Conservation (phyloP, 2,329 filamentous ascomycete genomes). For the Monosporascus sp. region DNA sequence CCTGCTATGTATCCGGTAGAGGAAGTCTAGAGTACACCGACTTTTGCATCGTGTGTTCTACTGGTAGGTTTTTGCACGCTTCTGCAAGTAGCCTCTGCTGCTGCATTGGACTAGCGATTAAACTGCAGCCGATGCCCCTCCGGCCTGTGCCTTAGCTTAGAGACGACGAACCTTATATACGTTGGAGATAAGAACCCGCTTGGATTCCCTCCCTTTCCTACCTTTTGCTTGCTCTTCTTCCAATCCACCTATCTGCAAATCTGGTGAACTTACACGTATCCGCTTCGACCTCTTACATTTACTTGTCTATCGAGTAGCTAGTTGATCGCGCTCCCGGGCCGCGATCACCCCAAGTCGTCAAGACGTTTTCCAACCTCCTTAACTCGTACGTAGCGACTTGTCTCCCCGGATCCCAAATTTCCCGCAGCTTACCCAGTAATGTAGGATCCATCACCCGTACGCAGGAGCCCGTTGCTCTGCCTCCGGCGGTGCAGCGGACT, state of each 20-base stretch:
- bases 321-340: slow-evolving; percentile 50
- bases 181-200: neutral
- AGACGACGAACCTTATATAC: neutral
- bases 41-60: too few species aligned
- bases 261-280: neutral
- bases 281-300: neutral
- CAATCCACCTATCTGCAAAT: neutral
- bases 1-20: too few species aligned
- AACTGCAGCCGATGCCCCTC: neutral
- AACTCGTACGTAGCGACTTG: slow-evolving; percentile 64
- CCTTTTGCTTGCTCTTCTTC: neutral
- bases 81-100: too few species aligned
- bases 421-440: slow-evolving; percentile 10
- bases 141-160: neutral
- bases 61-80: too few species aligned
- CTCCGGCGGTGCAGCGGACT: slow-evolving; percentile 76
- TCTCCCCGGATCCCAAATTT: neutral
- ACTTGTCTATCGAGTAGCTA: slow-evolving; percentile 9
- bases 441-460: slow-evolving; percentile 89
- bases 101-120: too few species aligned
- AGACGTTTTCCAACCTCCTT: slow-evolving; percentile 97
- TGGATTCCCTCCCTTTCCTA: neutral
- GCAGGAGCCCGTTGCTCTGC: slow-evolving; percentile 93
- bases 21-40: too few species aligned
- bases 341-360: slow-evolving; percentile 66